Evolutionary conservation across 202 grass and related monocot species (phyloP).

Genomic region (Zizania palustris): DNA sequence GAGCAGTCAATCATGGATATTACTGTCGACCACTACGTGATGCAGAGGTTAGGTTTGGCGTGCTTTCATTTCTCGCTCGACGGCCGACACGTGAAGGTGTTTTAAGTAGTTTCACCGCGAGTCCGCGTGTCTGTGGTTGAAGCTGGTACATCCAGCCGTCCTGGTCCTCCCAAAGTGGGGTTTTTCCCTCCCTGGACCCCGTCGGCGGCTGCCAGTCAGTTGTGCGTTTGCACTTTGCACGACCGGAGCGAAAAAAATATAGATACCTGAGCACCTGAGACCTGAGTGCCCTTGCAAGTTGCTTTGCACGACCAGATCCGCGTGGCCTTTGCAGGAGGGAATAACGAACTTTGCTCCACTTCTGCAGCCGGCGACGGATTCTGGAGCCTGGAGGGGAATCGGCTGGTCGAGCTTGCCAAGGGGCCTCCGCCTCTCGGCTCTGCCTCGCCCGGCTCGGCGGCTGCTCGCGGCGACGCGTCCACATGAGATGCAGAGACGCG

Average conservation of each 20-base stretch:
- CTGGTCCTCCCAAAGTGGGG: no score
- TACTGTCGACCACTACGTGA: neutral
- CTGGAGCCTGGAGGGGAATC: neutral
- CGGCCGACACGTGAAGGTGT: slow-evolving; percentile 1
- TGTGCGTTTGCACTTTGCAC: slow-evolving; percentile 6
- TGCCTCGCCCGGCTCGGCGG: no score
- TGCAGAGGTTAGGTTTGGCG: neutral
- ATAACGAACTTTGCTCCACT: no score
- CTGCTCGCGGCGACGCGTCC: slow-evolving; percentile 40
- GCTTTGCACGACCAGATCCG: neutral
- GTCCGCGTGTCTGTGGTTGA: no score
- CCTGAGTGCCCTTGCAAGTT: no score
- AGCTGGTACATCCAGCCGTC: no score
- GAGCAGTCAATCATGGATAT: no score
- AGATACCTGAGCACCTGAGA: neutral
- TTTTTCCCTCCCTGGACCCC: no score
- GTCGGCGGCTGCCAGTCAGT: slow-evolving; percentile 10
- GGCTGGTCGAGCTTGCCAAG: slow-evolving; percentile 33
- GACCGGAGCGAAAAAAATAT: neutral
- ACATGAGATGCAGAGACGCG: neutral
- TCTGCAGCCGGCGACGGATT: neutral
- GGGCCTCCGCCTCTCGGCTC: neutral
- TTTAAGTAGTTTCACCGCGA: no score
- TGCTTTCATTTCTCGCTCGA: neutral
- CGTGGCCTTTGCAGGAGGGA: slow-evolving; percentile 17